Evolutionary conservation across 805 yeast genomes (phyloP).

Genomic region (Kodamaea restingae): DNA sequence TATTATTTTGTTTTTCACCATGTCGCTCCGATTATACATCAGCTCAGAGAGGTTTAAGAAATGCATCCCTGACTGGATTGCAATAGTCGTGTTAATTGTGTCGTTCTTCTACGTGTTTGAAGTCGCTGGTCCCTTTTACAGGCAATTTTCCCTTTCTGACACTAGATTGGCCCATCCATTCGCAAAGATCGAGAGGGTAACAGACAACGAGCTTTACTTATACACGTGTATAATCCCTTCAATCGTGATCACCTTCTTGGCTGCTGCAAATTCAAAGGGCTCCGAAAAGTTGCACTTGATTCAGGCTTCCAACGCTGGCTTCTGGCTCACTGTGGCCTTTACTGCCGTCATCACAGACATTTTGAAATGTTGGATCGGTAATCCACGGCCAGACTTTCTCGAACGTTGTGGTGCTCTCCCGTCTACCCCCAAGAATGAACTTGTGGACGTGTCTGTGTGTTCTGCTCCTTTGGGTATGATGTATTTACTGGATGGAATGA

Average conservation of each 20-base stretch:
- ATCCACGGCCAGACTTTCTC: constrained; percentile 43
- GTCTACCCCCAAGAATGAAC: constrained; percentile 20
- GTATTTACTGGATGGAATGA: constrained; percentile 47
- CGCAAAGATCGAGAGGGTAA: constrained; percentile 28
- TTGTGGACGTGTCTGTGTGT: constrained; percentile 21
- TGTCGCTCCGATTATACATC: constrained; percentile 9
- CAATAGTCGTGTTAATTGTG: constrained; percentile 18
- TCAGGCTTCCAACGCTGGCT: constrained; percentile 29
- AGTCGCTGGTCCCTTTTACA: constrained; percentile 28
- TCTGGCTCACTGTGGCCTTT: constrained; percentile 24
- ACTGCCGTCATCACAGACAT: constrained; percentile 35
- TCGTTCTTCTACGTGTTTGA: constrained; percentile 31
- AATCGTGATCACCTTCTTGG: constrained; percentile 16
- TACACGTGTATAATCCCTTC: constrained; percentile 26
- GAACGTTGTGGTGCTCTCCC: constrained; percentile 31
- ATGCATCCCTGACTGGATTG: constrained; percentile 30
- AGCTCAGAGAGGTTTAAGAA: constrained; percentile 17
- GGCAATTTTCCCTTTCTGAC: constrained; percentile 33
- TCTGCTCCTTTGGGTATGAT: constrained; percentile 22
- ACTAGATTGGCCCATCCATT: constrained; percentile 35
- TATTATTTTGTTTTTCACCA: background rate
- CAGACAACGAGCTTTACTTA: constrained; percentile 29
- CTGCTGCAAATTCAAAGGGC: constrained; percentile 9
- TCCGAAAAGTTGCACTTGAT: constrained; percentile 21
- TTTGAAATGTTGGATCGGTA: constrained; percentile 36